These are phyloP conservation scores for Xylaria palmicola DNA, from an alignment of 495 filamentous ascomycete species.

Conservation along the genomic window DNA sequence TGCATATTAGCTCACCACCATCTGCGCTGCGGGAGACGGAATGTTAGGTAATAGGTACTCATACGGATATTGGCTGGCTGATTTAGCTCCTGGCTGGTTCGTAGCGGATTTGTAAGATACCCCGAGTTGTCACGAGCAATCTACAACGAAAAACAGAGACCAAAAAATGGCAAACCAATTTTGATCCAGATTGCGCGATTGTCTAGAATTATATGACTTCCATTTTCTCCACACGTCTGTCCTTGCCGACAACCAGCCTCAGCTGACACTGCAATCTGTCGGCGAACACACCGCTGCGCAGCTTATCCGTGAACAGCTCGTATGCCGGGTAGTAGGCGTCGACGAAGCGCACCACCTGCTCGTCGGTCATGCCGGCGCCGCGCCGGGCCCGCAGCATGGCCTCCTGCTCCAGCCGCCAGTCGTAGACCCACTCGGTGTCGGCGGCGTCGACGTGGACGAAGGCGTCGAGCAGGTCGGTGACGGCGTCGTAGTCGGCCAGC, in stretches of 20 bases:
- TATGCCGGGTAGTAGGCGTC: slow-evolving; percentile 62
- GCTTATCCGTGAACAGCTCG: slow-evolving; percentile 68
- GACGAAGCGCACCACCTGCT: slow-evolving; percentile 52
- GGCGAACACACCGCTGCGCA: slow-evolving; percentile 64
- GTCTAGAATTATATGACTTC: slow-evolving; percentile 47
- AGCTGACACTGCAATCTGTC: slow-evolving; percentile 59
- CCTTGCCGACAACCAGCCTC: slow-evolving; percentile 66
- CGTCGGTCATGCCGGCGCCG: slow-evolving; percentile 68
- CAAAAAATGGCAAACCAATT: background rate
- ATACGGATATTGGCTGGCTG: background rate
- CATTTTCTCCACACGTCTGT: slow-evolving; percentile 61
- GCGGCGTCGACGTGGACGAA: slow-evolving; percentile 89
- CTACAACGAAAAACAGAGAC: background rate
- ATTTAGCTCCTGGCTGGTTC: background rate
- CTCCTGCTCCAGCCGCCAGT: slow-evolving; percentile 86
- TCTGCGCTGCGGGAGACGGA: background rate
- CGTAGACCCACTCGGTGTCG: slow-evolving; percentile 75
- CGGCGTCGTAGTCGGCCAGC: slow-evolving; percentile 65
- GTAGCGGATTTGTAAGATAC: background rate
- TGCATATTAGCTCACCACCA: background rate
- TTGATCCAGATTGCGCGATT: background rate
- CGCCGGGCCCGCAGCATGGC: slow-evolving; percentile 59
- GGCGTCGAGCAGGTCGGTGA: slow-evolving; percentile 74
- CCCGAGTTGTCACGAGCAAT: background rate
- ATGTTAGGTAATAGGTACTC: background rate